A percentile compares a stretch with the other conserved stretches of the same genome.
Evolutionary conservation across 331 rosid genomes (phyloP).

Genomic region (Telfairia occidentalis): DNA sequence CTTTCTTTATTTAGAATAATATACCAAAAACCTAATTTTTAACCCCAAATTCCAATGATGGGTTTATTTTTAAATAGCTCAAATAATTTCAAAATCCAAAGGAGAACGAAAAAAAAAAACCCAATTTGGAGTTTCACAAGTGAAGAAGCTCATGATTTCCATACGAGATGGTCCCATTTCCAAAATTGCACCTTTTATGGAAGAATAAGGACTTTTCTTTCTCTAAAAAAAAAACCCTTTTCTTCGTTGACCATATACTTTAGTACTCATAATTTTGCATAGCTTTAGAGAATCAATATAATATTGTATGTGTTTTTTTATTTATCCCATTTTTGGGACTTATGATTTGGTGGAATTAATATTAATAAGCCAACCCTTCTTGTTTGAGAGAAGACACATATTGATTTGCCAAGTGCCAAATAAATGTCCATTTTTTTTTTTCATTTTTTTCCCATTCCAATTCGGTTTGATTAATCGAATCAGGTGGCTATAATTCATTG

Average conservation of each 20-base stretch:
- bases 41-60: background rate
- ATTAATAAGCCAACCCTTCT: background rate
- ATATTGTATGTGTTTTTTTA: background rate
- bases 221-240: background rate
- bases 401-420: slow-evolving; percentile 2
- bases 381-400: background rate
- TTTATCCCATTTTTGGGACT: background rate
- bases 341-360: background rate
- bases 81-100: background rate
- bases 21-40: background rate
- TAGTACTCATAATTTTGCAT: background rate
- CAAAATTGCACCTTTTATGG: background rate
- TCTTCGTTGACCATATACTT: background rate
- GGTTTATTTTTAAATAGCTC: background rate
- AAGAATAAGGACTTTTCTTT: background rate
- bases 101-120: background rate
- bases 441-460: background rate
- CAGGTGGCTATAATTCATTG: background rate
- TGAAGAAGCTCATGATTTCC: background rate
- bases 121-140: background rate
- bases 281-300: background rate
- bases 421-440: background rate
- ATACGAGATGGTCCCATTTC: background rate
- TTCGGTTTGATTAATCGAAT: slow-evolving; percentile 1
- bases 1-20: background rate